Evolutionary conservation across 306 rosid species (phyloP).

Genomic region (Prunus padus): DNA sequence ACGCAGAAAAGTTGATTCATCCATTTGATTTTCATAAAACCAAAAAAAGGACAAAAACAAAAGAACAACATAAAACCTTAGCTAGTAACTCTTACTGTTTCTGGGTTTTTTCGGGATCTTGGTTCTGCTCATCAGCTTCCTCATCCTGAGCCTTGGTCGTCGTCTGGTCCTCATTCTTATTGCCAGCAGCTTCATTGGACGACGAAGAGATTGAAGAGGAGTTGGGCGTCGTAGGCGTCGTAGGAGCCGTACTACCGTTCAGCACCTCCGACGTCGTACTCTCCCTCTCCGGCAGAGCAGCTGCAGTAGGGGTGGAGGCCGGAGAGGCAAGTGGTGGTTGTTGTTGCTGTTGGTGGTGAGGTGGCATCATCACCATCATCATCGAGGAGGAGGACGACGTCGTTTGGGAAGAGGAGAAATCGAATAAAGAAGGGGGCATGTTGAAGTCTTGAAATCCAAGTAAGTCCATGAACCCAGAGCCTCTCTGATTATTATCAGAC

Average conservation of each 20-base stretch:
- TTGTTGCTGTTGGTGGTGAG: not conserved
- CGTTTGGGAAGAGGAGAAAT: conserved; percentile 9
- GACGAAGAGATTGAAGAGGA: conserved; percentile 68
- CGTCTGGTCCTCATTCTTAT: conserved; percentile 16
- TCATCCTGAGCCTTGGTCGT: conserved; percentile 16
- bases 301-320: conserved; percentile 27
- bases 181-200: conserved; percentile 46
- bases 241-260: conserved; percentile 45
- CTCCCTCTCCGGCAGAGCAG: conserved; percentile 17
- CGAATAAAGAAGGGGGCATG: not conserved
- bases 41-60: not conserved
- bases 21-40: not conserved
- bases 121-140: conserved; percentile 27
- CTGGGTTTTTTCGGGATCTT: conserved; percentile 55
- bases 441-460: conserved; percentile 19
- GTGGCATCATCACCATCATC: conserved; percentile 5
- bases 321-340: conserved; percentile 20
- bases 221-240: conserved; percentile 64
- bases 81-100: conserved; percentile 50
- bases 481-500: conserved; percentile 11
- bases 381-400: conserved; percentile 6
- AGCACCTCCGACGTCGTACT: conserved; percentile 52
- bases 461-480: conserved; percentile 44
- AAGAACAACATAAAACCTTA: not conserved
- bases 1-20: not conserved